Evolutionary conservation across 2,329 filamentous ascomycete genomes (phyloP).

Genomic region (Epichloe glyceriae): DNA sequence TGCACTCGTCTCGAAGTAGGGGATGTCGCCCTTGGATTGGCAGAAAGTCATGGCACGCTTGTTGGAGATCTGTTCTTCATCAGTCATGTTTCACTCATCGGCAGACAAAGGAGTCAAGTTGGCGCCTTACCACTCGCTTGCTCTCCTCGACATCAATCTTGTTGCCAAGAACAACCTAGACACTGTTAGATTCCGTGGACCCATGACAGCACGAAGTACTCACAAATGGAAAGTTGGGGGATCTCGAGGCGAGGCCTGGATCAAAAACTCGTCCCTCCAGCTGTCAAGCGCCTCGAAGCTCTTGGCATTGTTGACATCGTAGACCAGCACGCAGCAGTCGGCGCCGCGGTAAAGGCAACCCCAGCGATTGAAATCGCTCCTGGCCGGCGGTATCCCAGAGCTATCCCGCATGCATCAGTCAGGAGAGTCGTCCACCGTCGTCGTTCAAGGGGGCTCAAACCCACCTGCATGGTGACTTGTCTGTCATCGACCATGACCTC

Average conservation of each 20-base stretch:
- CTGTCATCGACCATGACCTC: constrained; percentile 95
- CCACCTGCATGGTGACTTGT: constrained; percentile 94
- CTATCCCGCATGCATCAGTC: constrained; percentile 29
- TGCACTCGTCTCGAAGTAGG: constrained; percentile 97
- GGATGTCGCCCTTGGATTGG: constrained; percentile 92
- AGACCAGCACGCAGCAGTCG: constrained; percentile 95
- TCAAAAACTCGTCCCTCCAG: constrained; percentile 96
- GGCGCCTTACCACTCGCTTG: constrained; percentile 64
- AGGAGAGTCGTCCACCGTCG: not conserved
- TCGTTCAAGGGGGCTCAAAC: constrained; percentile 6
- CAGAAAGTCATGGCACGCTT: constrained; percentile 97
- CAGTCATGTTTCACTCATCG: not conserved
- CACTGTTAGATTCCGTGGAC: constrained; percentile 9
- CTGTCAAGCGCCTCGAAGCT: constrained; percentile 97
- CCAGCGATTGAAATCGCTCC: constrained; percentile 92
- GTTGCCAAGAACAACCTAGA: constrained; percentile 85
- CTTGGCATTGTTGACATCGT: constrained; percentile 98
- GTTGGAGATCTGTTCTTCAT: constrained; percentile 57
- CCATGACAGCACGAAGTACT: constrained; percentile 20
- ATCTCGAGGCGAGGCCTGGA: constrained; percentile 91
- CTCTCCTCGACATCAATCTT: constrained; percentile 98
- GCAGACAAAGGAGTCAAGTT: not conserved
- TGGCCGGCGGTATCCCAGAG: constrained; percentile 97
- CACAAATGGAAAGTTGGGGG: constrained; percentile 98
- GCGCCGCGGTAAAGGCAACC: constrained; percentile 91